Conservation (phyloP, 495 filamentous ascomycete species). For the Pyrenopolyporus hunteri region DNA sequence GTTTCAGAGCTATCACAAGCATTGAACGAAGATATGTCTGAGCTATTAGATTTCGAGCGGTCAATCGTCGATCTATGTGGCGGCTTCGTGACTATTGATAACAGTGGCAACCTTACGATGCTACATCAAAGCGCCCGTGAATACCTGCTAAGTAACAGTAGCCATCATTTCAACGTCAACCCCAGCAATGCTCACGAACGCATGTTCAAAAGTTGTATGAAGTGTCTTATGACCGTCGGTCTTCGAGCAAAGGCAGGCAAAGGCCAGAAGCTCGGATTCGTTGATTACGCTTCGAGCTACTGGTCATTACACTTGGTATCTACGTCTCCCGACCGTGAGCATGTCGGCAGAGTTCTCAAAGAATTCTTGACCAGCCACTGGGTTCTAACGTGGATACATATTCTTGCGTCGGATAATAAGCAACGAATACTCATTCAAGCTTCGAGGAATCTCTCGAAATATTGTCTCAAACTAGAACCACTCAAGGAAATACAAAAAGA, state of each 20-base stretch:
- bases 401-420: constrained; percentile 12
- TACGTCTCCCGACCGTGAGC: background rate
- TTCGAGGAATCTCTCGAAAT: constrained; percentile 13
- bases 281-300: constrained; percentile 37
- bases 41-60: constrained; percentile 43
- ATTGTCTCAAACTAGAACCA: background rate
- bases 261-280: constrained; percentile 15
- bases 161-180: constrained; percentile 27
- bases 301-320: constrained; percentile 42
- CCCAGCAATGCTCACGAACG: background rate
- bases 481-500: background rate
- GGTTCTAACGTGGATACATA: constrained; percentile 23
- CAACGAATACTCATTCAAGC: constrained; percentile 1
- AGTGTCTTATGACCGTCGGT: constrained; percentile 20
- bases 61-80: constrained; percentile 49
- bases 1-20: constrained; percentile 43
- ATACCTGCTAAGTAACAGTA: constrained; percentile 38
- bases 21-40: constrained; percentile 25
- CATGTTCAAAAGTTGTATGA: constrained; percentile 36
- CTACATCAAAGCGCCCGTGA: constrained; percentile 54
- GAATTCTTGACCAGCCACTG: constrained; percentile 12
- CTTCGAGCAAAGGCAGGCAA: constrained; percentile 27
- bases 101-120: constrained; percentile 40
- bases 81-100: constrained; percentile 49
- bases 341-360: background rate